Base-by-base conservation (phyloP, 805 yeast species). In the Candida ficus region DNA sequence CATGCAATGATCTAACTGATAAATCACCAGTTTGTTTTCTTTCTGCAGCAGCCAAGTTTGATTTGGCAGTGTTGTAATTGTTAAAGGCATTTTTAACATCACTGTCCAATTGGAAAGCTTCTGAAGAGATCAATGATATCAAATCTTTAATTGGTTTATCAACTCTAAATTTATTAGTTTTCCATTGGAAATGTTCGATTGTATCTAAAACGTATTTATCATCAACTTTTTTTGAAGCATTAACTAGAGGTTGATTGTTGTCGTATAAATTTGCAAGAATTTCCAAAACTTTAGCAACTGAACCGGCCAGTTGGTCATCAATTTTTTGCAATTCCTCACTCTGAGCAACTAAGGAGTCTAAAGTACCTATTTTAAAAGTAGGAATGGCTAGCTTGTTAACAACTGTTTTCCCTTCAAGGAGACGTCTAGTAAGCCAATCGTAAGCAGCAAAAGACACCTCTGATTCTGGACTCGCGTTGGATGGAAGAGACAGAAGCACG, bases 21-120 rank as follows among this genome's bases (percentile, higher is more conserved):
- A 93, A 72, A 61, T 93, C 96, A 43, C 99, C 99, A 29, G 86
- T 83, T 62, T 83, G 84, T 66, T 90, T 90, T 57, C 97, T 78
- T 63, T 91, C 95, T 9, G 95, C 91, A 11, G 96, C 89, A 36
- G 80, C 73, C 45, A 89, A 71, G 58, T 81, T 85, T 33, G 95
- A 78, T 64, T 82, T 86, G 36, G 97, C 96, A 35, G 78, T 75
- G 54, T 78, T 84, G 66, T 88, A 93, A 50, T 69, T 73, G 46
- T 83, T 76, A 58, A 74, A 83, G n/a, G 84, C 69, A n/a, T 75
- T 65, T 59, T 86, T 77, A 35, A 93, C 84, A 60, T 93, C 99
- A 37, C 76, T 68, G 60, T 93, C 99, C 52, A 93, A 75, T 39
- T 85, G 80, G 47, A 80, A 63, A 1, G 95, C 89, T 60, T 93